Conservation (phyloP, 306 rosid genomes). For the Begonia peltatifolia region DNA sequence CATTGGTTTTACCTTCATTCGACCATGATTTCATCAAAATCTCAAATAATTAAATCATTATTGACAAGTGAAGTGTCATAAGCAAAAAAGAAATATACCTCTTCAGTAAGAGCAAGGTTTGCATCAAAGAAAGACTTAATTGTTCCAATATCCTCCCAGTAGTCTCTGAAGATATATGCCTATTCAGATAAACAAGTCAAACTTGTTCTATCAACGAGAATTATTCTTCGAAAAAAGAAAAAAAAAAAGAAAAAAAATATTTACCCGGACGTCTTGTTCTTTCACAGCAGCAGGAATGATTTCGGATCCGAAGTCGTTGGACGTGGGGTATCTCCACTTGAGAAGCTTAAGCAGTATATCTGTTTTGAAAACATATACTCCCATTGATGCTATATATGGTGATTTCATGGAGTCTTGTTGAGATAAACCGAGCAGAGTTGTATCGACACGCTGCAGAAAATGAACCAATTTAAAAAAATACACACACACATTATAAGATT, state of each 20-base stretch:
- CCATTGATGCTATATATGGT: conserved; percentile 91
- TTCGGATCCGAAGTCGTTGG: conserved; percentile 93
- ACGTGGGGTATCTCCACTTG: conserved; percentile 67
- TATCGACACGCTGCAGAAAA: conserved; percentile 67
- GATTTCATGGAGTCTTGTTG: conserved; percentile 35
- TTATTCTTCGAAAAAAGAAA: neutral
- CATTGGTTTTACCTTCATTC: neutral
- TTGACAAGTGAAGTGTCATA: too few relatives aligned
- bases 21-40: too few relatives aligned
- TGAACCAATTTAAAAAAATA: conserved; percentile 4
- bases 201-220: neutral
- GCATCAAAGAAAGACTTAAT: conserved; percentile 68
- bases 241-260: conserved; percentile 5
- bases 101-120: conserved; percentile 78
- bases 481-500: too few relatives aligned
- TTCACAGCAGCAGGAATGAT: conserved; percentile 81
- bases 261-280: conserved; percentile 72
- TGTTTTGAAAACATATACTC: conserved; percentile 77
- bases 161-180: conserved; percentile 68
- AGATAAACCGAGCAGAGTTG: conserved; percentile 54
- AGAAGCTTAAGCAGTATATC: conserved; percentile 64
- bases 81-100: conserved; percentile 33
- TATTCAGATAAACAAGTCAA: conserved; percentile 14
- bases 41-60: too few relatives aligned
- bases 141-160: conserved; percentile 96